phyloP scores from a whole-genome alignment of 139 green algal genomes.

The Closterium sp. region DNA sequence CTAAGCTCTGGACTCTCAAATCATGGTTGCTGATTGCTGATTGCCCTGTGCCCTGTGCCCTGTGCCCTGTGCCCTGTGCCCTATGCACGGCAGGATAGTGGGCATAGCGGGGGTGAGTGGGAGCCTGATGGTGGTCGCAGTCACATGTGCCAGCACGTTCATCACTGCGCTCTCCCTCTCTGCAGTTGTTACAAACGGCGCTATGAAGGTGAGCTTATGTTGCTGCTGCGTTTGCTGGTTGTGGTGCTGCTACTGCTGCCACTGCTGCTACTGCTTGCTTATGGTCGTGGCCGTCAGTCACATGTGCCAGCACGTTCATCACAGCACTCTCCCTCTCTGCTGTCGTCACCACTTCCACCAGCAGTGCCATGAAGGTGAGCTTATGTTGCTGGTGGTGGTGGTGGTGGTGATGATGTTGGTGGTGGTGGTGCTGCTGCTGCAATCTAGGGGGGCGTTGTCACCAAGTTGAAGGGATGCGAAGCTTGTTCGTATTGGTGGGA shows the following conservation, averaged over 20 bases:
- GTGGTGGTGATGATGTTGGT: too few species aligned
- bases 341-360: constrained; percentile 18
- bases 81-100: constrained; percentile 39
- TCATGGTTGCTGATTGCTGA: too few species aligned
- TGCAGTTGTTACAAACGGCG: constrained; percentile 12
- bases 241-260: constrained; percentile 16
- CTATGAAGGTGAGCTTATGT: too few species aligned
- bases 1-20: too few species aligned
- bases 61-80: background rate
- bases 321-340: constrained; percentile 27
- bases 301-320: background rate
- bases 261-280: too few species aligned
- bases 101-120: constrained; percentile 39
- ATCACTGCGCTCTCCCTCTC: constrained; percentile 18
- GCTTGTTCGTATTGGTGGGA: too few species aligned
- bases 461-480: too few species aligned
- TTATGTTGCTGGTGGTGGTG: too few species aligned
- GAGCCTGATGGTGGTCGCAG: background rate
- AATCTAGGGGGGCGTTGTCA: too few species aligned
- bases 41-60: background rate
- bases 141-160: background rate
- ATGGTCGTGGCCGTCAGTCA: too few species aligned
- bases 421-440: constrained; percentile 14
- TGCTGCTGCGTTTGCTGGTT: background rate
- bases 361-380: too few species aligned